Conservation (phyloP, 2,329 filamentous ascomycete species). For the Pseudogymnoascus sp. region DNA sequence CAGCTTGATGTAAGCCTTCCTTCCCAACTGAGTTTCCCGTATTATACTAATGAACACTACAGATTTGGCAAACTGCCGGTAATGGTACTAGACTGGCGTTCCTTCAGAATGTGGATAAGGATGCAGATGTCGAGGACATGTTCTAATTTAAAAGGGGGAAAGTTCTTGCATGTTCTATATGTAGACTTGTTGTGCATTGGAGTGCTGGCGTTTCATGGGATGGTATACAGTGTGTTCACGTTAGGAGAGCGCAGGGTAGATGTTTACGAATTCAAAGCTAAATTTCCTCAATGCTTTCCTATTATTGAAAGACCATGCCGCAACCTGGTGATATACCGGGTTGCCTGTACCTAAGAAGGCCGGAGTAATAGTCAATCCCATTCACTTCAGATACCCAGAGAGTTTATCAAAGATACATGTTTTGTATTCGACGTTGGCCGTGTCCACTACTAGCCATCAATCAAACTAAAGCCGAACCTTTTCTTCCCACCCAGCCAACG, state of each 20-base stretch:
- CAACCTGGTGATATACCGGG: not conserved
- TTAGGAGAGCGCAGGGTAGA: conserved; percentile 1
- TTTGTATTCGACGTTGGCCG: conserved; percentile 7
- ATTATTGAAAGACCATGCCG: not conserved
- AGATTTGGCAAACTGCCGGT: conserved; percentile 74
- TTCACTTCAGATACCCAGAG: not conserved
- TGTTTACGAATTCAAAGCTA: not conserved
- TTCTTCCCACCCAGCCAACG: conserved; percentile 6
- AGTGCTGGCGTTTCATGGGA: conserved; percentile 2
- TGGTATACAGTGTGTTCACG: conserved; percentile 1
- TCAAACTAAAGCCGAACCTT: conserved; percentile 8
- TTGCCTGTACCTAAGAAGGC: not conserved
- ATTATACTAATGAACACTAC: conserved; percentile 31
- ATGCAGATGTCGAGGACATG: not conserved
- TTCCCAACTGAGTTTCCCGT: not conserved
- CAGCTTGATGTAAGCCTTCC: conserved; percentile 66
- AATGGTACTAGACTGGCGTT: conserved; percentile 65
- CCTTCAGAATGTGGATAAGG: conserved; percentile 32
- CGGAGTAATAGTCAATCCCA: not conserved
- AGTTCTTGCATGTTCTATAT: conserved; percentile 1
- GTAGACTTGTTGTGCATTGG: not conserved
- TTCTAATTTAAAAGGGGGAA: not conserved
- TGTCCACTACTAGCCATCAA: conserved; percentile 7
- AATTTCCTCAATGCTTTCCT: not conserved
- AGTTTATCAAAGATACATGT: conserved; percentile 2